Percentiles rank a stretch among this genome's conserved stretches.
Evolutionary conservation across 1,139 yeast genomes (phyloP).

Genomic region (Suhomyces guaymorum): DNA sequence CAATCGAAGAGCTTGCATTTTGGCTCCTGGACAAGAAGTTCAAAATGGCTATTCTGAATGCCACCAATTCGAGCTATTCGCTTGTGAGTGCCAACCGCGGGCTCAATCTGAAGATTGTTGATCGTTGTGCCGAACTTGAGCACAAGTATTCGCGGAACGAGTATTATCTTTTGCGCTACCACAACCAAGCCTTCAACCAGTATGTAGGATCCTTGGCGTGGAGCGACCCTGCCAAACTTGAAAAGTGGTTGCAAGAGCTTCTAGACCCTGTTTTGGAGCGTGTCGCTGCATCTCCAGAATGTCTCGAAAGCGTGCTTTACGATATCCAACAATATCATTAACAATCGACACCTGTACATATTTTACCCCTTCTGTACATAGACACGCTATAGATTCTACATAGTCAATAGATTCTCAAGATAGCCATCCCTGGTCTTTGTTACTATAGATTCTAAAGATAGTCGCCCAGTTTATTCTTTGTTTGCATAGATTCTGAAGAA

Average conservation of each 20-base stretch:
- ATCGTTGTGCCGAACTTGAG: constrained; percentile 11
- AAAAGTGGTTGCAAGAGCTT: constrained; percentile 21
- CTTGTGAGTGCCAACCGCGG: constrained; percentile 1
- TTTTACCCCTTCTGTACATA: too few species aligned
- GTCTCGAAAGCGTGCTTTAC: background rate
- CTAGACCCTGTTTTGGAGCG: constrained; percentile 11
- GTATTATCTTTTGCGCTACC: constrained; percentile 18
- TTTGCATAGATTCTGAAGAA: too few species aligned
- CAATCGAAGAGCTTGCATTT: constrained; percentile 3
- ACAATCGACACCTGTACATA: background rate
- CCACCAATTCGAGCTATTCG: constrained; percentile 8
- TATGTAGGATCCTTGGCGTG: constrained; percentile 22
- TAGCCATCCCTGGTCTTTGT: too few species aligned
- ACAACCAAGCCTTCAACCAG: constrained; percentile 24
- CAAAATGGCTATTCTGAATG: constrained; percentile 17
- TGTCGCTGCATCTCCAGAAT: constrained; percentile 1
- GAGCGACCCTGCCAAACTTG: constrained; percentile 13
- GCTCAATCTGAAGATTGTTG: constrained; percentile 6
- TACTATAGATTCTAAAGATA: too few species aligned
- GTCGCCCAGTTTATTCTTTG: too few species aligned
- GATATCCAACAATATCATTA: constrained; percentile 1
- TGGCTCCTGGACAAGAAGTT: constrained; percentile 22
- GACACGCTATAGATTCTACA: too few species aligned
- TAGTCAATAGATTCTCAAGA: too few species aligned
- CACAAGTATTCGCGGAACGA: constrained; percentile 15